A percentile compares a stretch with the other conserved stretches of the same genome.
Evolutionary conservation across 441 rosid species (phyloP).

Genomic region (Melastoma candidum): DNA sequence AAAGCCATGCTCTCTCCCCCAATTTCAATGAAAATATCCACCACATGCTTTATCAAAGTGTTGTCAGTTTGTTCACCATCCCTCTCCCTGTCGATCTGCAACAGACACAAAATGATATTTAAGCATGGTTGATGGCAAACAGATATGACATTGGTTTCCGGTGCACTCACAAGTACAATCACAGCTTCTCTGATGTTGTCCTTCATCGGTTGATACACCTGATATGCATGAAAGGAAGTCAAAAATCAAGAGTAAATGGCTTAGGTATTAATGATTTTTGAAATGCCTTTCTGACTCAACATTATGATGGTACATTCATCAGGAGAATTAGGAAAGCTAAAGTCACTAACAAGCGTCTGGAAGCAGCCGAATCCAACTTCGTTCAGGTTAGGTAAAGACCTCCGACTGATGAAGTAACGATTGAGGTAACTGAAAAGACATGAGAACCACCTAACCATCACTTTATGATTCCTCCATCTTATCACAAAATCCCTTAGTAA

Average conservation of each 20-base stretch:
- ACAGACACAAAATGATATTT: neutral
- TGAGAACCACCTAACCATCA: constrained; percentile 32
- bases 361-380: constrained; percentile 18
- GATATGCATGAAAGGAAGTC: constrained; percentile 1
- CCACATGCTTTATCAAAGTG: constrained; percentile 17
- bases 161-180: constrained; percentile 14
- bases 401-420: constrained; percentile 23
- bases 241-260: constrained; percentile 4
- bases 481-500: constrained; percentile 23
- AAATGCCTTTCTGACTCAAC: neutral
- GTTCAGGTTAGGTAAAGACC: constrained; percentile 13
- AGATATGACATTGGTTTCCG: constrained; percentile 1
- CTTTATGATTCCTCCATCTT: constrained; percentile 31
- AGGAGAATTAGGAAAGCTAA: constrained; percentile 1
- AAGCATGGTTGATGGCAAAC: neutral
- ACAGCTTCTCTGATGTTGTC: constrained; percentile 15
- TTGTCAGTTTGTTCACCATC: constrained; percentile 20
- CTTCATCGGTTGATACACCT: constrained; percentile 21
- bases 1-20: constrained; percentile 3
- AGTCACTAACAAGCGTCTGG: constrained; percentile 17
- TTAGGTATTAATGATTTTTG: neutral
- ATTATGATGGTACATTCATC: neutral
- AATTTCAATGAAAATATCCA: constrained; percentile 22
- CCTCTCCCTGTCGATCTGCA: constrained; percentile 23
- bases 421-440: constrained; percentile 25